These are phyloP conservation scores for Trichoderma virens DNA, from an alignment of 495 filamentous ascomycete species.

Conservation along the genomic window DNA sequence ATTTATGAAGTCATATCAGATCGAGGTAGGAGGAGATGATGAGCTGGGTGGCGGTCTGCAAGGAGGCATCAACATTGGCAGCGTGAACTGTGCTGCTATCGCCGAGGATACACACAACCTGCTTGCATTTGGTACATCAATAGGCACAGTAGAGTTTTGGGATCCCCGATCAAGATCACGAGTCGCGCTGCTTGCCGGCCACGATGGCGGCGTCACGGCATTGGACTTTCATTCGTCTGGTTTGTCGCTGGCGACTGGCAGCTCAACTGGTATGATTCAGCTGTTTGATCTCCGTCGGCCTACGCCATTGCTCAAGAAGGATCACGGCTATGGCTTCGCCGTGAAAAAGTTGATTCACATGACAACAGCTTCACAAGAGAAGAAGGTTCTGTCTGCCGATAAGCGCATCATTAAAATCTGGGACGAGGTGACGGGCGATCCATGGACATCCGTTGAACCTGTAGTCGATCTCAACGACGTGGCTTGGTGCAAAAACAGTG, in stretches of 20 bases:
- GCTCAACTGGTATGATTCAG: slow-evolving; percentile 78
- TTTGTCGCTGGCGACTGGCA: slow-evolving; percentile 79
- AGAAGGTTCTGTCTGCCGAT: slow-evolving; percentile 85
- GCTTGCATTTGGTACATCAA: slow-evolving; percentile 87
- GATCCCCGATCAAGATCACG: slow-evolving; percentile 76
- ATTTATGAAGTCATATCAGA: slow-evolving; percentile 69
- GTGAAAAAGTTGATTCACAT: slow-evolving; percentile 87
- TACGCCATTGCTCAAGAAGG: slow-evolving; percentile 75
- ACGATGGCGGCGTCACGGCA: slow-evolving; percentile 72
- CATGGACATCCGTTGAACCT: slow-evolving; percentile 94
- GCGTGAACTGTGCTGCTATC: slow-evolving; percentile 83
- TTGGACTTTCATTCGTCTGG: slow-evolving; percentile 81
- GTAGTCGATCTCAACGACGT: slow-evolving; percentile 90
- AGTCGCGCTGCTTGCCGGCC: slow-evolving; percentile 62
- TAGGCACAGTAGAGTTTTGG: slow-evolving; percentile 96
- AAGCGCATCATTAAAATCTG: slow-evolving; percentile 97
- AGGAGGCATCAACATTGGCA: slow-evolving; percentile 70
- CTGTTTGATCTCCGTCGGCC: slow-evolving; percentile 91
- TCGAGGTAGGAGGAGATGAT: slow-evolving; percentile 76
- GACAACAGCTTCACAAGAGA: slow-evolving; percentile 65
- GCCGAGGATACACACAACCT: slow-evolving; percentile 88
- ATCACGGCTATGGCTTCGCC: slow-evolving; percentile 93
- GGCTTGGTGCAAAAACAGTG: slow-evolving; percentile 75
- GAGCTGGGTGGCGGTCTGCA: slow-evolving; percentile 67
- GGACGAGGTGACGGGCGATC: slow-evolving; percentile 69